Percentiles rank a stretch among this genome's conserved stretches.
Conservation (phyloP, 2,329 filamentous ascomycete species). For the Chrysoporthe puriensis region DNA sequence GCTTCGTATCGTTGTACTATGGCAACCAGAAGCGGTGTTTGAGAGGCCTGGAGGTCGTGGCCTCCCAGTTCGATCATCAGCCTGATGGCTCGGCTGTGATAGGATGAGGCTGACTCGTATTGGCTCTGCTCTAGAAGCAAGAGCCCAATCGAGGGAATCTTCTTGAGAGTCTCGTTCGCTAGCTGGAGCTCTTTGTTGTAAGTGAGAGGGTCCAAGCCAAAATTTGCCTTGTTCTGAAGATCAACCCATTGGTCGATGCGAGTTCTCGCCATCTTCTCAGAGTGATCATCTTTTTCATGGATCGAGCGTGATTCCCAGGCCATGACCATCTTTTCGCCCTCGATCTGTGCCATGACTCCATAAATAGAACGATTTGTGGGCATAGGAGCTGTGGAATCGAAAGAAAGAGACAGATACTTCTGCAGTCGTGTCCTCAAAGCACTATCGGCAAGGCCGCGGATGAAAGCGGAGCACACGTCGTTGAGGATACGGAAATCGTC, state of each 20-base stretch:
- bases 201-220: constrained; percentile 49
- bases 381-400: constrained; percentile 35
- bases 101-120: constrained; percentile 55
- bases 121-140: constrained; percentile 56
- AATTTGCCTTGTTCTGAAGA: constrained; percentile 44
- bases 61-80: constrained; percentile 43
- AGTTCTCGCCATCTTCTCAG: constrained; percentile 42
- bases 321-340: constrained; percentile 59
- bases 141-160: constrained; percentile 57
- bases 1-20: constrained; percentile 52
- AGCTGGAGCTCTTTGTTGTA: constrained; percentile 59
- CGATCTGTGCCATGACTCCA: constrained; percentile 57
- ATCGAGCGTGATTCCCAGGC: constrained; percentile 47
- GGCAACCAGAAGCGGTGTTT: constrained; percentile 34
- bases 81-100: constrained; percentile 50
- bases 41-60: constrained; percentile 30
- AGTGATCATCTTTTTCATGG: constrained; percentile 40
- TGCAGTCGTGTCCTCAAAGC: constrained; percentile 50
- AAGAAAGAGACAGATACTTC: constrained; percentile 51
- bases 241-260: constrained; percentile 51
- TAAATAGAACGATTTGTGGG: constrained; percentile 49
- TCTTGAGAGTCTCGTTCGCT: constrained; percentile 53
- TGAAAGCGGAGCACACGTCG: constrained; percentile 56
- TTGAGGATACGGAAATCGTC: constrained; percentile 55
- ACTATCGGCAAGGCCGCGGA: constrained; percentile 55